Evolutionary conservation across 2,329 filamentous ascomycete genomes (phyloP).

Genomic region (Colletotrichum tofieldiae): DNA sequence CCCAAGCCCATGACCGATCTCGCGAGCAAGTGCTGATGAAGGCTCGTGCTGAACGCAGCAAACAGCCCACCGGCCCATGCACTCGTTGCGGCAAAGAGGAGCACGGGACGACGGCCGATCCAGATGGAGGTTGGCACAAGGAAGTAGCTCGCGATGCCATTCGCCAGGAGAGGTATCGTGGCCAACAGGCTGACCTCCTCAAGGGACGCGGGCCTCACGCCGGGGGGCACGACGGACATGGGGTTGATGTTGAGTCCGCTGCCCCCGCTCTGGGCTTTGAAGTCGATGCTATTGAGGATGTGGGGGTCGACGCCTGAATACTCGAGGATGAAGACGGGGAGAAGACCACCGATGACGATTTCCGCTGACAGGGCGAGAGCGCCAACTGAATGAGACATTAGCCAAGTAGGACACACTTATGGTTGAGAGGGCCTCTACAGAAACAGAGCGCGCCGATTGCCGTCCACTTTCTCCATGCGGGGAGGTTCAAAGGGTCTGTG

Average conservation of each 20-base stretch:
- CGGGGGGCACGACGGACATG: slow-evolving; percentile 39
- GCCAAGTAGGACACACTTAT: neutral
- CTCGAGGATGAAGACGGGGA: slow-evolving; percentile 54
- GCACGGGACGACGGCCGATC: slow-evolving; percentile 54
- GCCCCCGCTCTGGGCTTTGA: slow-evolving; percentile 44
- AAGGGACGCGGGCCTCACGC: slow-evolving; percentile 50
- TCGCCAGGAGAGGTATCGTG: slow-evolving; percentile 53
- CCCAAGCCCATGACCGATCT: slow-evolving; percentile 53
- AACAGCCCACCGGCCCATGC: slow-evolving; percentile 55
- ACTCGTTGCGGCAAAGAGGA: slow-evolving; percentile 51
- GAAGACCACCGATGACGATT: slow-evolving; percentile 49
- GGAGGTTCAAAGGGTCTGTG: slow-evolving; percentile 51
- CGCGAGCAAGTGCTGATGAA: slow-evolving; percentile 51
- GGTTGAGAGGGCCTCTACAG: slow-evolving; percentile 45
- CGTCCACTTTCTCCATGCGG: slow-evolving; percentile 50
- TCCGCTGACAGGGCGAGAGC: slow-evolving; percentile 48
- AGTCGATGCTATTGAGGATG: slow-evolving; percentile 46
- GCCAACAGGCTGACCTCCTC: slow-evolving; percentile 50
- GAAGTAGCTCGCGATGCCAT: slow-evolving; percentile 53
- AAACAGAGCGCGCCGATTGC: slow-evolving; percentile 49
- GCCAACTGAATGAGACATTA: slow-evolving; percentile 44
- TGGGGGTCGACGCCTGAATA: slow-evolving; percentile 52
- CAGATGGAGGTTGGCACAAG: slow-evolving; percentile 55
- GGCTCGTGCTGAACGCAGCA: slow-evolving; percentile 51
- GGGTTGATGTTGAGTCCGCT: slow-evolving; percentile 48